Evolutionary conservation across 305 asterid genomes (phyloP).

Genomic region (Fraxinus nigra): DNA sequence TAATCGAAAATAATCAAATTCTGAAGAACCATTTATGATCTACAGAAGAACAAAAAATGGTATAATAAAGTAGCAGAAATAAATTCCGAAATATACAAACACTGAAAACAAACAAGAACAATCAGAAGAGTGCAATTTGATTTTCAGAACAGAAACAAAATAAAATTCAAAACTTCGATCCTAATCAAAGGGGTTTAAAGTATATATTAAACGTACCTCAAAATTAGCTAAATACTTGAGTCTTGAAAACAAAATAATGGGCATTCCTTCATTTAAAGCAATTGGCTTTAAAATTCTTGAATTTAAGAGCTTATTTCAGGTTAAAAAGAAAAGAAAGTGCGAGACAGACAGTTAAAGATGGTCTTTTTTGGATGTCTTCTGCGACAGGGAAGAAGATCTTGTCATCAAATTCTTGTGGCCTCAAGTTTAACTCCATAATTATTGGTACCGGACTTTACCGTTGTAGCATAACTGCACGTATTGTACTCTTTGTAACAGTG

Average conservation of each 20-base stretch:
- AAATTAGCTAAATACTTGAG: neutral
- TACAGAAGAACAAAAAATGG: neutral
- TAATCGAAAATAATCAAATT: neutral
- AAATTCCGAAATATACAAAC: neutral
- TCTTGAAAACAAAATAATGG: neutral
- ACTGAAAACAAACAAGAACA: neutral
- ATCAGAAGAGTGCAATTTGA: neutral
- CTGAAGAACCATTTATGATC: neutral
- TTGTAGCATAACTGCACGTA: neutral
- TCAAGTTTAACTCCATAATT: too few relatives aligned
- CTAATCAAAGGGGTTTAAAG: neutral
- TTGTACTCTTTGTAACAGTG: neutral
- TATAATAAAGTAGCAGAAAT: neutral
- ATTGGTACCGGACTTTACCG: neutral
- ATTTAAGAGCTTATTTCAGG: neutral
- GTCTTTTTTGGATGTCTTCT: neutral
- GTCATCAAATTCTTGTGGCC: neutral
- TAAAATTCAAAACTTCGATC: neutral
- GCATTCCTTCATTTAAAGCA: neutral
- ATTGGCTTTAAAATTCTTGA: neutral
- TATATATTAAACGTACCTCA: neutral
- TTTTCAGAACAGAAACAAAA: neutral
- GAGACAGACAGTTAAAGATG: neutral
- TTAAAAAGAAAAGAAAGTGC: neutral
- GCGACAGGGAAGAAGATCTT: neutral